Evolutionary conservation across 2,329 filamentous ascomycete species (phyloP), one percentile per base, ranked within the genome.

Genomic region (Diaporthe aspalathi): DNA sequence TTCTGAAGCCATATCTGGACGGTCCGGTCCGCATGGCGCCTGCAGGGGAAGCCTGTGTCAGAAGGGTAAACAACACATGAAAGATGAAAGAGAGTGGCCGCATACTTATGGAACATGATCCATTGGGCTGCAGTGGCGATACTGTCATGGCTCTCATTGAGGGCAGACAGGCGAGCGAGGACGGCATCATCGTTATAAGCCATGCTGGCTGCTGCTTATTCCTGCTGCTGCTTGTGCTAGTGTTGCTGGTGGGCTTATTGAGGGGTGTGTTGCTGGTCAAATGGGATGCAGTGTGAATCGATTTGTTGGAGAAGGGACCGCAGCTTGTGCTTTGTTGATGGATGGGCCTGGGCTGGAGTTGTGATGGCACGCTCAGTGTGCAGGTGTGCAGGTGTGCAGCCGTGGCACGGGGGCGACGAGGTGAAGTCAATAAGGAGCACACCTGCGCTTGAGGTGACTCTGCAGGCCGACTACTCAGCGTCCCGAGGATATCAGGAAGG

Each of bases 41-140:
- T 98, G 40, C 22, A 47, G 17, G 5, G 16, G 27, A 29, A 49
- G 7, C n/a, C 27, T 43, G 38, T n/a, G 38, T 73, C 53, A 62
- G 67, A 53, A 62, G 50, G 50, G 50, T 43, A 56, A 56, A 22
- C 60, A 66, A 24, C 35, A 68, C 43, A 43, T 24, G 56, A 63
- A 69, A n/a, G n/a, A n/a, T n/a, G n/a, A n/a, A 35, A 67, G 73
- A 45, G 71, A 9, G 6, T 43, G 40, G n/a, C 62, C 14, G 75
- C 81, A 74, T 90, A 97, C 94, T 94, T 92, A 84, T 99, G 95
- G 81, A 99, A 99, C 92, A 99, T 97, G 73, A 99, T 96, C 97
- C 97, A 99, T 90, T 98, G 95, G 71, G 96, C 94, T 74, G 97
- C 95, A 45, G 94, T 95, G 73, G 97, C 90, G 79, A 99, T 98